A percentile compares a stretch with the other conserved stretches of the same genome.
Conservation (phyloP, 176 grass and related monocot species). For the Coix lacrymajobi region DNA sequence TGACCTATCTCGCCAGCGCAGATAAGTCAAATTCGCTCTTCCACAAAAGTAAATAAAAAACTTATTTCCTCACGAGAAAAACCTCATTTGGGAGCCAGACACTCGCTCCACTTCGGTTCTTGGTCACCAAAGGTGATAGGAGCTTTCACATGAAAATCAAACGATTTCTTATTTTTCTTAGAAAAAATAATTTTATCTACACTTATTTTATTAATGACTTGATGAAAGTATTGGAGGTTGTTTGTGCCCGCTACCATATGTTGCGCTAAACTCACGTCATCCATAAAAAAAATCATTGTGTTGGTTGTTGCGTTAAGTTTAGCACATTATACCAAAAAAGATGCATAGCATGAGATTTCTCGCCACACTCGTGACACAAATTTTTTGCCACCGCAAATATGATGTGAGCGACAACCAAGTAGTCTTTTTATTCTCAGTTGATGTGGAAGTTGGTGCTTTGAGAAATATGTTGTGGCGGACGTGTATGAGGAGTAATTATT, state of each 20-base stretch:
- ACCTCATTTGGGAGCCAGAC: too few relatives aligned
- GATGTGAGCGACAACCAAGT: background rate
- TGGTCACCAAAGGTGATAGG: background rate
- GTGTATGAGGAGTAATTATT: background rate
- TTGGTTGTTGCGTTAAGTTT: background rate
- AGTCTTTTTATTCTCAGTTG: background rate
- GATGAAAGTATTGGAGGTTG: too few relatives aligned
- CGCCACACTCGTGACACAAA: background rate
- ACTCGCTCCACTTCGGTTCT: background rate
- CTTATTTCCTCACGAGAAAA: too few relatives aligned
- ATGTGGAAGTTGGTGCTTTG: background rate
- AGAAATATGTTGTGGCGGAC: background rate
- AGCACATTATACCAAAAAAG: background rate
- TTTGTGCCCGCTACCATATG: too few relatives aligned
- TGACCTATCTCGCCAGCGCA: too few relatives aligned
- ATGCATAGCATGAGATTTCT: background rate
- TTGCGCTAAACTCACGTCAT: too few relatives aligned
- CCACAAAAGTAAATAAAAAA: too few relatives aligned
- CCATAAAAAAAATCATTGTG: too few relatives aligned
- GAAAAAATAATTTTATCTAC: too few relatives aligned
- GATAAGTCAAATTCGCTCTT: too few relatives aligned
- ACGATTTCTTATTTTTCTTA: background rate
- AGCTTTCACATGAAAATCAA: background rate
- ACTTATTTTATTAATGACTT: too few relatives aligned
- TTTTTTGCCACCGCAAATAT: background rate